Conservation (phyloP, 306 rosid species). For the Spatholobus suberectus region DNA sequence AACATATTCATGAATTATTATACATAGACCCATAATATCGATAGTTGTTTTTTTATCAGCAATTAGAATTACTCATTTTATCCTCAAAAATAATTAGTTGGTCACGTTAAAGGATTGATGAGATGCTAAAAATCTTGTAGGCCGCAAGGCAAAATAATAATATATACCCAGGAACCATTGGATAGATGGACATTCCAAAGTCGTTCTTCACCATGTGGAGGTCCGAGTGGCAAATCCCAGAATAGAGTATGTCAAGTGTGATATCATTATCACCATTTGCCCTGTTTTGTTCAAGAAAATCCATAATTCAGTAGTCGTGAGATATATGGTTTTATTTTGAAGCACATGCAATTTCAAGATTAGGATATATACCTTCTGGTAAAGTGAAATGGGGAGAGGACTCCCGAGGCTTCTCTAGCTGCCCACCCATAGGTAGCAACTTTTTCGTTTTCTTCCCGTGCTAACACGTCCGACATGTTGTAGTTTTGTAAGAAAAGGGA, state of each 20-base stretch:
- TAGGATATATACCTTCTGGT: conserved; percentile 29
- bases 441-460: conserved; percentile 15
- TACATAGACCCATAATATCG: too few relatives aligned
- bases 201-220: conserved; percentile 49
- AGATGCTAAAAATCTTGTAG: too few relatives aligned
- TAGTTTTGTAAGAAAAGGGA: background rate
- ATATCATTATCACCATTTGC: conserved; percentile 41
- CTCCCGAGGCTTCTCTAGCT: conserved; percentile 44
- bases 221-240: conserved; percentile 57
- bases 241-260: conserved; percentile 39
- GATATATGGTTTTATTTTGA: background rate
- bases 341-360: background rate
- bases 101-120: too few relatives aligned
- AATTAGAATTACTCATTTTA: too few relatives aligned
- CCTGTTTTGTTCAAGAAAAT: conserved; percentile 23
- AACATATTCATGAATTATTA: too few relatives aligned
- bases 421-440: conserved; percentile 44
- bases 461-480: conserved; percentile 35
- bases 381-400: conserved; percentile 44
- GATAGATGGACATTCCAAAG: conserved; percentile 46
- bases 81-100: too few relatives aligned
- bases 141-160: background rate
- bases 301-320: background rate
- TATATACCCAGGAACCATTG: conserved; percentile 59
- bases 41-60: too few relatives aligned